phyloP scores from a whole-genome alignment of 176 grass and related monocot species.

The Triticum monococcum region DNA sequence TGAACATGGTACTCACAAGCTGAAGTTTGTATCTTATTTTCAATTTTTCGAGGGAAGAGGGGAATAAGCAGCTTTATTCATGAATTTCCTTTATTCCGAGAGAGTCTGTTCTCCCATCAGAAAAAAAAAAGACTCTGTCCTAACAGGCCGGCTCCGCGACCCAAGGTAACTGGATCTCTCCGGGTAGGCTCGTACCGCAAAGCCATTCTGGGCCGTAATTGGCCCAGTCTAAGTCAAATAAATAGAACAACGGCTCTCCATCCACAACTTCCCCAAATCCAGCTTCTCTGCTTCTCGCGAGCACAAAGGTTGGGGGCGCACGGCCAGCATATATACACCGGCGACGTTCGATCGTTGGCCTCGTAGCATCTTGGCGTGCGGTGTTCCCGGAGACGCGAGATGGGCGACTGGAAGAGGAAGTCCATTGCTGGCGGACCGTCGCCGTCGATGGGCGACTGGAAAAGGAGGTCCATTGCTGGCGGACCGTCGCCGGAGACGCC shows the following conservation, averaged over 20 bases:
- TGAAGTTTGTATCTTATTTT: too few species aligned
- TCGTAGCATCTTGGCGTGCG: background rate
- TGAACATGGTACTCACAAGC: too few species aligned
- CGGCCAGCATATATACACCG: background rate
- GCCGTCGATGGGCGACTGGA: background rate
- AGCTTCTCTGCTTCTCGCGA: background rate
- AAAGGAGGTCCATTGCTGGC: slow-evolving; percentile 3
- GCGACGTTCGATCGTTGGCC: background rate
- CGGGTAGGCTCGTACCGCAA: background rate
- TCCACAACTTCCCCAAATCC: background rate
- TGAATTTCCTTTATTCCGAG: too few species aligned
- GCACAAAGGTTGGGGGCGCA: background rate
- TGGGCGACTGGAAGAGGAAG: background rate
- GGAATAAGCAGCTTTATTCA: too few species aligned
- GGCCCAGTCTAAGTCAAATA: background rate
- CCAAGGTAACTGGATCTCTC: background rate
- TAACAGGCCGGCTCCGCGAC: background rate
- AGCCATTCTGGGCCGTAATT: background rate
- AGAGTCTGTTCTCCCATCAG: background rate
- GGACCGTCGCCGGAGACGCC: background rate
- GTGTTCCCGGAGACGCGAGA: background rate
- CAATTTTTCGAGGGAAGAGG: too few species aligned
- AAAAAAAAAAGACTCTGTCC: background rate
- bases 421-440: slow-evolving; percentile 1
- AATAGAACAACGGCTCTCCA: background rate